Evolutionary conservation across 768 basidiomycete genomes (phyloP), one percentile per base, ranked within the genome.

Genomic region (Termitomyces sp.): DNA sequence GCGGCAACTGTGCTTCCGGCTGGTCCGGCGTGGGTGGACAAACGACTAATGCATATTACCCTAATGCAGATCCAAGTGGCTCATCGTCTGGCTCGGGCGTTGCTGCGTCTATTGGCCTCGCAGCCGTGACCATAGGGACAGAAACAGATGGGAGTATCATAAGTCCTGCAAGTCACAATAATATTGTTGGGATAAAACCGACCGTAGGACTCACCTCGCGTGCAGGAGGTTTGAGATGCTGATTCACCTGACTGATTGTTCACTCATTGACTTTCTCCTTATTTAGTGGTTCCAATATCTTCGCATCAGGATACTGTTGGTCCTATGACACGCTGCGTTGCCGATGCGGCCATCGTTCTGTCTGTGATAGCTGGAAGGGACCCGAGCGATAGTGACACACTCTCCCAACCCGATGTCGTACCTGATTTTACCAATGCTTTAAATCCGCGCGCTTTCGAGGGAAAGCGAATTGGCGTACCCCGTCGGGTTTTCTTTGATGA

Each of bases 21-120:
- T 85, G 60, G 60, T 61, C 60, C 9, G 57, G 81, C 78, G 33
- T 55, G 5, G 60, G 60, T 23, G 60, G 60, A 2, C 60, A 61
- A 50, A 45, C 60, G 8, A 58, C 55, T 1, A 58, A 23, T 31
- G 60, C 60, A 1, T 61, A 61, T 21, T 81, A 71, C 57, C 76
- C 77, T 0, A 71, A 72, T 12, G 77, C 71, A 1, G 77, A 83
- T 57, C 80, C 83, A 2, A 80, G 78, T 57, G 82, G 83, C 2
- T 83, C 80, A 1, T 83, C 81, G 0, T 77, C 81, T 7, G 85
- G 85, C 1, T 81, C 81, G n/a, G 84, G 74, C 3, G 72, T 83
- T 19, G 73, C 78, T 19, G 70, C 76, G 1, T 78, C 79, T 5
- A 81, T 81, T 48, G 81, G 82, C 14, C 70, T 83, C 12, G 68